A percentile compares a stretch with the other conserved stretches of the same genome.
Evolutionary conservation across 345 rosid species (phyloP).

Genomic region (Corchorus capsularis): DNA sequence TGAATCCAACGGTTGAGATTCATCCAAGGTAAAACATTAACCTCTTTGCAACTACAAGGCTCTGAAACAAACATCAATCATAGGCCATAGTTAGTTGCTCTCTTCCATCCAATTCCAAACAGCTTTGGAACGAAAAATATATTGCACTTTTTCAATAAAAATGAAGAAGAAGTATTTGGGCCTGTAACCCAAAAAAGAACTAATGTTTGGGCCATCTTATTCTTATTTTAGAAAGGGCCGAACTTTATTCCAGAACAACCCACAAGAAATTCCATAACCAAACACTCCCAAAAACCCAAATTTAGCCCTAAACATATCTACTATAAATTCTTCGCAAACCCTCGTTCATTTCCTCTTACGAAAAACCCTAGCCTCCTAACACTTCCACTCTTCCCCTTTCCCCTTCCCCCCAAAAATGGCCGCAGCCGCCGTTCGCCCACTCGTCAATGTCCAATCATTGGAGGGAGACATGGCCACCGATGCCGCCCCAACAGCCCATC

Average conservation of each 20-base stretch:
- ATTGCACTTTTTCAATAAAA: too few relatives aligned
- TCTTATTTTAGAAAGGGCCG: neutral
- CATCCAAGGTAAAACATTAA: too few relatives aligned
- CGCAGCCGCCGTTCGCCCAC: conserved; percentile 67
- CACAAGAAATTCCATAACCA: neutral
- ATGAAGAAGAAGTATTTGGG: too few relatives aligned
- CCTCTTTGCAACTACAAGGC: too few relatives aligned
- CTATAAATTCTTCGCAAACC: conserved; percentile 19
- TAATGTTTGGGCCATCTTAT: neutral
- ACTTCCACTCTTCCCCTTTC: neutral
- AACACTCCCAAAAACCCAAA: neutral
- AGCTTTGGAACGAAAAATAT: too few relatives aligned
- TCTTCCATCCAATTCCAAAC: too few relatives aligned
- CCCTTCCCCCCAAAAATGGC: conserved; percentile 32
- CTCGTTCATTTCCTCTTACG: neutral
- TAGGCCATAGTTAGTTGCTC: too few relatives aligned
- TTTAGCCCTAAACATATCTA: neutral
- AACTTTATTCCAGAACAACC: neutral
- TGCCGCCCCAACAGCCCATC: conserved; percentile 44
- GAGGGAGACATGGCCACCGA: conserved; percentile 86
- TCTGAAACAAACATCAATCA: too few relatives aligned
- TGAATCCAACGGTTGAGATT: too few relatives aligned
- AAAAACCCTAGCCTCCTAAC: conserved; percentile 13
- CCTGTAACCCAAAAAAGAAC: too few relatives aligned
- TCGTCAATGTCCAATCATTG: conserved; percentile 62